Conservation (phyloP, 768 basidiomycete species). For the Phylloporus sp. region DNA sequence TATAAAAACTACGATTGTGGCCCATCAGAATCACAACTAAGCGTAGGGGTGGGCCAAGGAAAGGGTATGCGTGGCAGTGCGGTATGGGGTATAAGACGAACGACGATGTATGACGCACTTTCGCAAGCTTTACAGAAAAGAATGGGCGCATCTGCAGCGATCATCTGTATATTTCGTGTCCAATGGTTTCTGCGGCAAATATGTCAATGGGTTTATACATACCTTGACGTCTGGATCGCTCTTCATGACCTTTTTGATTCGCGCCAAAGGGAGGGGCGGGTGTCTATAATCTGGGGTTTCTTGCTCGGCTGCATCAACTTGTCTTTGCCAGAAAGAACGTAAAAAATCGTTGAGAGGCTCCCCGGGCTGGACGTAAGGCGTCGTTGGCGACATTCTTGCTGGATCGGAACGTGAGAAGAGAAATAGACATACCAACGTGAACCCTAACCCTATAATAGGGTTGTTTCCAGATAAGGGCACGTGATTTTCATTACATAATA, state of each 20-base stretch:
- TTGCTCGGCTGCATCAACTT: constrained; percentile 80
- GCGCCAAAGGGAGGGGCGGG: constrained; percentile 83
- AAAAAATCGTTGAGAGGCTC: constrained; percentile 86
- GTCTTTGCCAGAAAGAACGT: constrained; percentile 85
- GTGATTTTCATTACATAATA: not conserved
- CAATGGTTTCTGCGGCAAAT: not conserved
- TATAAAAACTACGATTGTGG: constrained; percentile 71
- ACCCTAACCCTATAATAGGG: constrained; percentile 29
- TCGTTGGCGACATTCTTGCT: constrained; percentile 30
- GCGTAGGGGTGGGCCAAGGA: too few relatives aligned
- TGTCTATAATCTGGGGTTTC: constrained; percentile 87
- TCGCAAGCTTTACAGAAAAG: constrained; percentile 98
- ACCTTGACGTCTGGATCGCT: constrained; percentile 96
- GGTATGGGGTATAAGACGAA: not conserved
- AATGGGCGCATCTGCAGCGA: constrained; percentile 95
- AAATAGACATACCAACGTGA: not conserved
- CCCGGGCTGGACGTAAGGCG: constrained; percentile 75
- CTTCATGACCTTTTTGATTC: constrained; percentile 99
- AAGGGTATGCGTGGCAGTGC: not conserved
- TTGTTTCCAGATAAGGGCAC: not conserved
- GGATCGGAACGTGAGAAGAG: constrained; percentile 19
- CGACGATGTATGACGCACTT: constrained; percentile 52
- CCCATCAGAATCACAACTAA: not conserved
- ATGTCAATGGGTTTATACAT: constrained; percentile 22
- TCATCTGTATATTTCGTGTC: constrained; percentile 61